phyloP scores from a whole-genome alignment of 495 filamentous ascomycete genomes.

The Aspergillus kassunensis region DNA sequence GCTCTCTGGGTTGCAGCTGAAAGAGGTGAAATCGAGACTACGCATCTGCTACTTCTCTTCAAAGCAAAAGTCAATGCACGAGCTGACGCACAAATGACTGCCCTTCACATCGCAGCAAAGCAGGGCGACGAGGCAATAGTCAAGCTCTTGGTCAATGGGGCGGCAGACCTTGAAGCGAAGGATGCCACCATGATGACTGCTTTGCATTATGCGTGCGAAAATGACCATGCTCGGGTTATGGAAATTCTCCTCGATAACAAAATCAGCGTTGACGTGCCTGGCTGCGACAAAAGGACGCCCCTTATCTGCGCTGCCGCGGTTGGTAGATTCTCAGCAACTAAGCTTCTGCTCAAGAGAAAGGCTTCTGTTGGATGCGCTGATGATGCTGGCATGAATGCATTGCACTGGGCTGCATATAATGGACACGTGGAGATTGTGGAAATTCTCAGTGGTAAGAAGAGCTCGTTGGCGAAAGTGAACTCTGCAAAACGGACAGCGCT shows the following conservation, averaged over 20 bases:
- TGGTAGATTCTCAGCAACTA: slow-evolving; percentile 25
- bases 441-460: slow-evolving; percentile 30
- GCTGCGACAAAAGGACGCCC: slow-evolving; percentile 34
- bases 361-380: slow-evolving; percentile 28
- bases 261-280: slow-evolving; percentile 33
- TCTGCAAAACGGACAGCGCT: slow-evolving; percentile 35
- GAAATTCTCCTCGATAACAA: slow-evolving; percentile 32
- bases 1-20: slow-evolving; percentile 37
- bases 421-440: slow-evolving; percentile 40
- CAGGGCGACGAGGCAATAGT: slow-evolving; percentile 33
- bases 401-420: slow-evolving; percentile 45
- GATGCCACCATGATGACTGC: slow-evolving; percentile 40
- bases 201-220: slow-evolving; percentile 39
- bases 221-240: slow-evolving; percentile 29
- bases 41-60: slow-evolving; percentile 17
- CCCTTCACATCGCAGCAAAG: slow-evolving; percentile 37
- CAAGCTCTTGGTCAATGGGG: slow-evolving; percentile 28
- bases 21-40: slow-evolving; percentile 22
- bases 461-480: slow-evolving; percentile 25
- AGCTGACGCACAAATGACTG: slow-evolving; percentile 34
- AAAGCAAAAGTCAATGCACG: slow-evolving; percentile 36
- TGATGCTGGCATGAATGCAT: slow-evolving; percentile 40
- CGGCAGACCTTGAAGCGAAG: slow-evolving; percentile 40
- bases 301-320: slow-evolving; percentile 40
- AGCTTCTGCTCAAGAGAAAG: slow-evolving; percentile 34